These are phyloP conservation scores for Caloboletus firmus DNA, from an alignment of 1,284 basidiomycete genomes.

Conservation along the genomic window DNA sequence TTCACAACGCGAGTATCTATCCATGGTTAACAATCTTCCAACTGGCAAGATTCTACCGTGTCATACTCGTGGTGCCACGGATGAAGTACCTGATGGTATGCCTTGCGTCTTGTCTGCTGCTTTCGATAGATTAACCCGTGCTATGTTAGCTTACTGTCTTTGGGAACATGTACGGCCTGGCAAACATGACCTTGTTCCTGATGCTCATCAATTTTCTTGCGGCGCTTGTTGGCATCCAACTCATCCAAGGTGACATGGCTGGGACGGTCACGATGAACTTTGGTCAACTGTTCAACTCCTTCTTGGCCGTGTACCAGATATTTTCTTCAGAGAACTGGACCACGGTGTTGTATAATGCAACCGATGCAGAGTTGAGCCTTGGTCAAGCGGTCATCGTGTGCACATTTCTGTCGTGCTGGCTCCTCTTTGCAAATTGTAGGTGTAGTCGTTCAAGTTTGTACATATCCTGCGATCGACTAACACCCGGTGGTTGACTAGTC, in stretches of 20 bases:
- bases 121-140: slow-evolving; percentile 5
- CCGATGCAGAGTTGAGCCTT: slow-evolving; percentile 61
- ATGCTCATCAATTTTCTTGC: slow-evolving; percentile 87
- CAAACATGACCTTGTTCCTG: slow-evolving; percentile 94
- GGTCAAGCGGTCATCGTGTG: slow-evolving; percentile 76
- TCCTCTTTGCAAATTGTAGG: slow-evolving; percentile 92
- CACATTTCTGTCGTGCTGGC: slow-evolving; percentile 83
- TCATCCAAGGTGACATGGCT: slow-evolving; percentile 78
- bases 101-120: slow-evolving; percentile 1
- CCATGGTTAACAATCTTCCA: slow-evolving; percentile 94
- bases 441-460: slow-evolving; percentile 4
- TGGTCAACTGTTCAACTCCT: slow-evolving; percentile 86
- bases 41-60: slow-evolving; percentile 88
- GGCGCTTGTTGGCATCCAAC: slow-evolving; percentile 76
- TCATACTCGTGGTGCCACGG: slow-evolving; percentile 85
- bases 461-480: slow-evolving; percentile 4
- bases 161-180: slow-evolving; percentile 88
- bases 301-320: slow-evolving; percentile 88
- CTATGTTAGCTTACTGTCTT: slow-evolving; percentile 75
- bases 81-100: slow-evolving; percentile 79
- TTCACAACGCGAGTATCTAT: slow-evolving; percentile 68
- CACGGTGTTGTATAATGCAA: slow-evolving; percentile 71
- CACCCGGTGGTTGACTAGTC: slow-evolving; percentile 48
- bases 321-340: slow-evolving; percentile 98
- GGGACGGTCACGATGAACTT: slow-evolving; percentile 70